These are phyloP conservation scores for Pichia rugopelliculosa DNA, from an alignment of 805 yeast genomes.

Conservation along the genomic window DNA sequence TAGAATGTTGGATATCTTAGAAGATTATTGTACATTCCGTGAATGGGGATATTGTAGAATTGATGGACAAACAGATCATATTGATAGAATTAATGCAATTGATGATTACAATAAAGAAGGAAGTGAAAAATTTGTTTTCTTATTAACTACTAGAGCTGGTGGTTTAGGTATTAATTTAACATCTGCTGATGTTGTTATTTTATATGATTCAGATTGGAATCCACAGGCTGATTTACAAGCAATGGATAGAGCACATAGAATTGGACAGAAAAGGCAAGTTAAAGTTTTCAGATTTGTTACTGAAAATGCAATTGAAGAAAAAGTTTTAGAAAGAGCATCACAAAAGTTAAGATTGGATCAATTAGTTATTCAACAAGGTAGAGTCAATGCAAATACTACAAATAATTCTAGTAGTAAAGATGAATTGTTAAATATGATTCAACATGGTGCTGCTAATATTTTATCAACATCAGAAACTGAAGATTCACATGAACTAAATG, in stretches of 20 bases:
- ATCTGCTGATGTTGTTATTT: slow-evolving; percentile 68
- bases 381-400: slow-evolving; percentile 15
- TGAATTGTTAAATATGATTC: slow-evolving; percentile 74
- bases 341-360: slow-evolving; percentile 75
- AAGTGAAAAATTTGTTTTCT: slow-evolving; percentile 62
- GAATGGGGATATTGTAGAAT: slow-evolving; percentile 68
- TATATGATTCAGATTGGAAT: slow-evolving; percentile 81
- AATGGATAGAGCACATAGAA: slow-evolving; percentile 85
- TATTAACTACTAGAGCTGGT: slow-evolving; percentile 82
- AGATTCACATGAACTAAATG: slow-evolving; percentile 28
- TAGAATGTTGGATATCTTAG: slow-evolving; percentile 70
- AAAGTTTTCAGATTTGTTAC: slow-evolving; percentile 72
- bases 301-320: slow-evolving; percentile 78
- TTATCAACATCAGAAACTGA: slow-evolving; percentile 27
- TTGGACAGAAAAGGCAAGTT: slow-evolving; percentile 81
- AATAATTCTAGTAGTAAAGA: slow-evolving; percentile 46
- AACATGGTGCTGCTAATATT: slow-evolving; percentile 70
- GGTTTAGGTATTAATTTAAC: slow-evolving; percentile 83
- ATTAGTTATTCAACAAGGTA: slow-evolving; percentile 74
- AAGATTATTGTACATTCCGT: slow-evolving; percentile 70
- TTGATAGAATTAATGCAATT: slow-evolving; percentile 65
- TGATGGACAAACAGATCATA: slow-evolving; percentile 78
- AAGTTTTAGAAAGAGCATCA: slow-evolving; percentile 73
- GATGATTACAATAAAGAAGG: slow-evolving; percentile 77
- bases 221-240: slow-evolving; percentile 88